These are phyloP conservation scores for Litchi chinensis DNA, from an alignment of 345 rosid genomes.

Conservation along the genomic window DNA sequence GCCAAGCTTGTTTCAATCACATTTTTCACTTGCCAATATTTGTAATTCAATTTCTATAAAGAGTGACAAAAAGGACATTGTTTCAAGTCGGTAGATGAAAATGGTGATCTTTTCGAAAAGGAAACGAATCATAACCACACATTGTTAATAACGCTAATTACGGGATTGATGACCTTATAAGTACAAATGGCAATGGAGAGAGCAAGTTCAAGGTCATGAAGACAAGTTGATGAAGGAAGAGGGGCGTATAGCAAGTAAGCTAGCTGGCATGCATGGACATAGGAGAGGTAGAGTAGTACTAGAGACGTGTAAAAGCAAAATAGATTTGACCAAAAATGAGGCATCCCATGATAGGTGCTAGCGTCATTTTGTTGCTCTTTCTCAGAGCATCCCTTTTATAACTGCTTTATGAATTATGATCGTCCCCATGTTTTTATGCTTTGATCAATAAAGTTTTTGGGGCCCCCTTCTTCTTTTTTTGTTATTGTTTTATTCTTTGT, in stretches of 20 bases:
- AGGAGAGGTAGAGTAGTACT: background rate
- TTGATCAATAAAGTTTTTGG: background rate
- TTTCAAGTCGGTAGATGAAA: too few species aligned
- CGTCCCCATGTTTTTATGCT: background rate
- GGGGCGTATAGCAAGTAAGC: background rate
- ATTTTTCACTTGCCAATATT: too few species aligned
- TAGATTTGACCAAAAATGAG: background rate
- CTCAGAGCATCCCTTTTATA: conserved; percentile 5
- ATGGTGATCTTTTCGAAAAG: too few species aligned
- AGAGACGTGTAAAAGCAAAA: background rate
- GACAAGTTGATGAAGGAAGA: background rate
- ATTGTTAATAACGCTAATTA: too few species aligned
- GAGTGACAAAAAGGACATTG: too few species aligned
- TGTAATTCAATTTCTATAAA: too few species aligned
- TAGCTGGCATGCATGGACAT: conserved; percentile 7
- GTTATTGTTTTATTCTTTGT: background rate
- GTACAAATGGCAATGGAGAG: too few species aligned
- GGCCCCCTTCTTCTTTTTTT: background rate
- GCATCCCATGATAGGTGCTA: conserved; percentile 6
- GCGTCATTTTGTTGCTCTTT: conserved; percentile 11
- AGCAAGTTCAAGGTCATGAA: background rate
- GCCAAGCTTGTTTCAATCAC: too few species aligned
- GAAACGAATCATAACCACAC: too few species aligned
- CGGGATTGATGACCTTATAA: too few species aligned
- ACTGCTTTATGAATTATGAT: background rate